phyloP scores from a whole-genome alignment of 495 filamentous ascomycete species.

The Podospora australis region DNA sequence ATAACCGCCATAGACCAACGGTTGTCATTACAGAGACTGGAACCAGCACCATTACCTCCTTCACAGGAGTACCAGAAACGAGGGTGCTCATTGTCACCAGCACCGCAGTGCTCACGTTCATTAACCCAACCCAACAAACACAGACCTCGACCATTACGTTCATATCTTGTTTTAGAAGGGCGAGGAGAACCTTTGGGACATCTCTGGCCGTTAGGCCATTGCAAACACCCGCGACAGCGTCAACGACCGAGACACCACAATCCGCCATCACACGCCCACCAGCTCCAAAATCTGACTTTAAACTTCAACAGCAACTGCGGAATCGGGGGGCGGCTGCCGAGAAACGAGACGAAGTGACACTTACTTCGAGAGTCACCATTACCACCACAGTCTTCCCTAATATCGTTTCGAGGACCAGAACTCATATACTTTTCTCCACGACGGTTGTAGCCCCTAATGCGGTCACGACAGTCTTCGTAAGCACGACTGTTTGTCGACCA shows the following conservation, averaged over 20 bases:
- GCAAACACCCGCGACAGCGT: background rate
- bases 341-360: background rate
- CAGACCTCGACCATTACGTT: background rate
- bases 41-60: background rate
- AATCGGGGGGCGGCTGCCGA: background rate
- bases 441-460: conserved; percentile 18
- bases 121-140: background rate
- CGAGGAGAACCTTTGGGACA: background rate
- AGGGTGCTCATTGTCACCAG: background rate
- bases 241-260: background rate
- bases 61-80: background rate
- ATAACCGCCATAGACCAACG: background rate
- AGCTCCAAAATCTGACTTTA: background rate
- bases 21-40: background rate
- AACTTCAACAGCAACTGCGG: no score
- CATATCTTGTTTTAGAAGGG: background rate
- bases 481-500: conserved; percentile 16
- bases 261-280: background rate
- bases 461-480: conserved; percentile 17
- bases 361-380: background rate
- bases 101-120: background rate
- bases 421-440: conserved; percentile 21
- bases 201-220: background rate
- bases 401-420: conserved; percentile 7
- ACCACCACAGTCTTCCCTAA: background rate